Evolutionary conservation across 2,329 filamentous ascomycete species (phyloP), one percentile per base, ranked within the genome.

Genomic region (Penicillium sp.): DNA sequence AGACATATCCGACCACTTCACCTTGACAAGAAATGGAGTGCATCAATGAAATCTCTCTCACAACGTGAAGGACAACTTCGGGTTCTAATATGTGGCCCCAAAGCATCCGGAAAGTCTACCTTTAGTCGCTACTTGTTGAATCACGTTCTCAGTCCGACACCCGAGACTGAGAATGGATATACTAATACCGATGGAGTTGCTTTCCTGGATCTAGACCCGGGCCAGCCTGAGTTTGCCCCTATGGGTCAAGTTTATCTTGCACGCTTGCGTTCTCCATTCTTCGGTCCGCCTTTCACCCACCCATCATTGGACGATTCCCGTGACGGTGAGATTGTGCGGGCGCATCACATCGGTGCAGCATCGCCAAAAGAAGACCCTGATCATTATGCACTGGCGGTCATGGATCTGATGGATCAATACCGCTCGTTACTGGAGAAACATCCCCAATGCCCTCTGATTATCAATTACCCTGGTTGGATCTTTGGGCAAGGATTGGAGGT

Each of bases 21-120:
- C 63, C 67, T 78, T 23, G 73, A 77, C 21, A 77, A 75, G 51
- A 73, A 77, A 67, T 79, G 77, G 77, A 77, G 75, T 53, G 65
- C 71, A 9, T 71, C 72, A 15, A 80, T 76, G 63, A 80, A 75
- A 67, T 73, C 73, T 35, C 72, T 76, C 51, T 80, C 73, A 51
- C 74, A 69, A 59, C 77, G 67, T 63, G 75, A 69, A 62, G 75
- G 68, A 55, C 69, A 61, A 62, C 71, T 71, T 50, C 70, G 69
- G 56, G 77, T 82, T 8, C 68, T 86, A 50, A 71, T 85, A 7
- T 81, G 82, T 54, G 85, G 85, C 6, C 76, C 81, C 8, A 82
- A 85, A 61, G 79, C 76, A 0, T 80, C 83, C 25, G 85, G 85
- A 25, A 86, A 87, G 67, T 86, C 84, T 9, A 86, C 83, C 0